Evolutionary conservation across 2,329 filamentous ascomycete species (phyloP), one percentile per base, ranked within the genome.

Genomic region (Fusarium coicis): DNA sequence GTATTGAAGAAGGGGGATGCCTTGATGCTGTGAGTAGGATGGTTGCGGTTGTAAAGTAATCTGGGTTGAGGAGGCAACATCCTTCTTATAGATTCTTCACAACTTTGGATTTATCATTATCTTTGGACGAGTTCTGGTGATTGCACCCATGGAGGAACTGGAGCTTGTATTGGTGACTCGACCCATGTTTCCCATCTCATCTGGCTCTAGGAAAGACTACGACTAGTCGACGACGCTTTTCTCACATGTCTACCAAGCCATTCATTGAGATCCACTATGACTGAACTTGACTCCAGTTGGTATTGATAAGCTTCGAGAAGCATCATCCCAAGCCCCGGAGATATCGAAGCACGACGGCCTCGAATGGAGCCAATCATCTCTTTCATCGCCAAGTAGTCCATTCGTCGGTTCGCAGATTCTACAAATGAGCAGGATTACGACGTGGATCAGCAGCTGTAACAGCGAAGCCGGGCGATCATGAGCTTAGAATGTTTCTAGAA

Each of bases 81-180:
- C 3, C 16, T 7, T 55, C 53, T 55, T 55, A 55, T 55, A 55
- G 28, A 55, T 43, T 19, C 10, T 43, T 55, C 21, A 0, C 3
- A 14, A 6, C 0, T 18, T 18, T 4, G 7, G 28, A 16, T 9
- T 16, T 9, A 2, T 16, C 9, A 15, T 9, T 15, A 12, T 37
- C 32, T 28, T 12, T 11, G 9, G 23, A 9, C 9, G 6, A 5
- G 19, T 2, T 37, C 32, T 36, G 1, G 2, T 21, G 18, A 36
- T 36, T 32, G 11, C n/a, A 10, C 36, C 4, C 6, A 8, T 23
- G 19, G 10, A n/a, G 26, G 10, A 2, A 9, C 14, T 54, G 7
- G 26, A n/a, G 7, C 52, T 10, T 19, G n/a, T 32, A 23, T 42
- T 18, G 15, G 7, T 18, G 10, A 32, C 53, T 30, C 19, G 19